These are phyloP conservation scores for Neurospora crassa DNA, from an alignment of 2,329 filamentous ascomycete genomes.

Conservation along the genomic window DNA sequence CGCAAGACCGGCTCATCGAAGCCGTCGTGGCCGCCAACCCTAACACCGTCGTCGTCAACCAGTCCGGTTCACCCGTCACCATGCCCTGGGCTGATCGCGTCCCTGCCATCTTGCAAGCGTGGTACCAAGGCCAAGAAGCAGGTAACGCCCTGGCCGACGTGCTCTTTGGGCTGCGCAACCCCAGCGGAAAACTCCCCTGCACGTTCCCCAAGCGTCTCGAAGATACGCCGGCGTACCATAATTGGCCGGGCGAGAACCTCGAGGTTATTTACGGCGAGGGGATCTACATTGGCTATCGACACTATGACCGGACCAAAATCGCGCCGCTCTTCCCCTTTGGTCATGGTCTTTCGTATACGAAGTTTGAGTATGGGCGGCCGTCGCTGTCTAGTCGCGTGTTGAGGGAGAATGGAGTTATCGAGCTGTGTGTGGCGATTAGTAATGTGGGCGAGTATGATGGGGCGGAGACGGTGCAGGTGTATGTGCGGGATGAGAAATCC, in stretches of 20 bases:
- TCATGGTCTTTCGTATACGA: conserved; percentile 64
- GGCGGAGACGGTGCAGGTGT: conserved; percentile 58
- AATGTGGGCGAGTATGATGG: conserved; percentile 49
- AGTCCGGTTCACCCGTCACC: conserved; percentile 57
- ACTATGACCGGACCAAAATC: conserved; percentile 55
- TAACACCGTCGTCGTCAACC: conserved; percentile 58
- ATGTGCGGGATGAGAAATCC: conserved; percentile 54
- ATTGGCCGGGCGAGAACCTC: conserved; percentile 63
- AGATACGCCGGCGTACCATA: conserved; percentile 62
- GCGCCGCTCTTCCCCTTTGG: conserved; percentile 62
- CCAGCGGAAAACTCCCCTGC: conserved; percentile 57
- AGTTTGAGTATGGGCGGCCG: conserved; percentile 53
- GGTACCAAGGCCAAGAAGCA: conserved; percentile 62
- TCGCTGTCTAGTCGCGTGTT: conserved; percentile 36
- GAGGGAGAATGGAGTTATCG: conserved; percentile 29
- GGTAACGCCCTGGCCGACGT: conserved; percentile 60
- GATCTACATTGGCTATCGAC: conserved; percentile 62
- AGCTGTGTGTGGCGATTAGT: conserved; percentile 37
- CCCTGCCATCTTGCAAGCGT: conserved; percentile 59
- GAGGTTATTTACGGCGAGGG: conserved; percentile 64
- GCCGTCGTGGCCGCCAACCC: conserved; percentile 54
- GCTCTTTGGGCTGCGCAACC: conserved; percentile 52
- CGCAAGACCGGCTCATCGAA: conserved; percentile 53
- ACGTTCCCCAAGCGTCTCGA: conserved; percentile 57
- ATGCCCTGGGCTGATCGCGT: conserved; percentile 62